Evolutionary conservation across 208 protist species (phyloP).

Genomic region (Wallacemonas rigidus): DNA sequence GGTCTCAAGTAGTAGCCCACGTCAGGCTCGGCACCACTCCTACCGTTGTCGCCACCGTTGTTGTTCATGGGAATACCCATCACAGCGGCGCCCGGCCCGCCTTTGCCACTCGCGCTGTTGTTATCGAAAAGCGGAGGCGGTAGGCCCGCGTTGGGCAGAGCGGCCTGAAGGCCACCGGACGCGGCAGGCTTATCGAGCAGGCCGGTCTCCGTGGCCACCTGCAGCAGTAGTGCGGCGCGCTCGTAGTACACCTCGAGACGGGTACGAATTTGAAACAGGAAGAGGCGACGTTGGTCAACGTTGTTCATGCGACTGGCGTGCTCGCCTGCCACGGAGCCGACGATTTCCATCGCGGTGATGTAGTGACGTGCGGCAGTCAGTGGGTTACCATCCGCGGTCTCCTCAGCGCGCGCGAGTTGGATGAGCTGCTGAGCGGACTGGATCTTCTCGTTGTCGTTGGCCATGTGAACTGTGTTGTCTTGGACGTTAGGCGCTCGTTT

Average conservation of each 20-base stretch:
- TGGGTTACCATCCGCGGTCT: constrained; percentile 76
- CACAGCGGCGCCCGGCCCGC: constrained; percentile 27
- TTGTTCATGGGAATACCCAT: constrained; percentile 56
- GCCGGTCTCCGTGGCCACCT: constrained; percentile 56
- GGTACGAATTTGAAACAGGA: constrained; percentile 66
- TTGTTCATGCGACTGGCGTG: constrained; percentile 31
- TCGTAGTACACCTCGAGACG: constrained; percentile 76
- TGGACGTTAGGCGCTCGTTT: too few species aligned
- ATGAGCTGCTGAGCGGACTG: constrained; percentile 50
- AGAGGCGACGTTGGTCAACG: constrained; percentile 50
- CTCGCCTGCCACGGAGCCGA: constrained; percentile 40
- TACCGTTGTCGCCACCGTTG: constrained; percentile 12
- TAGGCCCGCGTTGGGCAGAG: constrained; percentile 11
- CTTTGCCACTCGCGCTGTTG: constrained; percentile 4
- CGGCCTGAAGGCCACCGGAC: constrained; percentile 21
- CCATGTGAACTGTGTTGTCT: constrained; percentile 12
- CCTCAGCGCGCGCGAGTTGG: constrained; percentile 57
- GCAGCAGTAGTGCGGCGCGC: constrained; percentile 60
- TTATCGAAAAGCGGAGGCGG: constrained; percentile 31
- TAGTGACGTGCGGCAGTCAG: constrained; percentile 67
- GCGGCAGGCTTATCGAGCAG: constrained; percentile 59
- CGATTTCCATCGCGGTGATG: constrained; percentile 78
- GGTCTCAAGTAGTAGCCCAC: constrained; percentile 11
- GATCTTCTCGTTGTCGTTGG: constrained; percentile 33
- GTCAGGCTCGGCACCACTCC: not conserved